Conservation (phyloP, 2,329 filamentous ascomycete species). For the Nigrospora oryzae region DNA sequence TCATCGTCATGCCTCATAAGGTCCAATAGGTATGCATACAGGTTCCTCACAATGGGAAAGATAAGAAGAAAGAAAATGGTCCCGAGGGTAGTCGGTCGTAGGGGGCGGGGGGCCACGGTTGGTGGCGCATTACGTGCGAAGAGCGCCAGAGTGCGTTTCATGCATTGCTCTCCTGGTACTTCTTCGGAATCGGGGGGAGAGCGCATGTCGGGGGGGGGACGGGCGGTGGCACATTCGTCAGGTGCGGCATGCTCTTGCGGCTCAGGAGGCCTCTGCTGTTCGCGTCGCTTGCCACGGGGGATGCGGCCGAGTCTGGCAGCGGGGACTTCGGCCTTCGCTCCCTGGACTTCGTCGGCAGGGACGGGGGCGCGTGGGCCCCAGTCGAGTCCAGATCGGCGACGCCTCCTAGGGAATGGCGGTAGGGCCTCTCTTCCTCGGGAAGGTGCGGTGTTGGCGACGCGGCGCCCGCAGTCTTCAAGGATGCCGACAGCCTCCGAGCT, state of each 20-base stretch:
- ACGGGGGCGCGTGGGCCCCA: background rate
- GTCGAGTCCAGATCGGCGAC: background rate
- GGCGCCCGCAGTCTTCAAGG: too few species aligned
- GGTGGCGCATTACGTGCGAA: too few species aligned
- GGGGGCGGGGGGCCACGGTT: too few species aligned
- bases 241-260: constrained; percentile 8
- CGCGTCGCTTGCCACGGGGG: background rate
- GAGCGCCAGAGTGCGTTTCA: too few species aligned
- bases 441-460: too few species aligned
- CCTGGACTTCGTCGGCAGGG: background rate
- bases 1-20: too few species aligned
- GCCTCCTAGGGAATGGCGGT: background rate
- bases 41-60: background rate
- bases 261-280: constrained; percentile 1
- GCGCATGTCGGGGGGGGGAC: constrained; percentile 7
- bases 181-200: constrained; percentile 8
- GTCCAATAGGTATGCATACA: too few species aligned
- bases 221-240: constrained; percentile 7
- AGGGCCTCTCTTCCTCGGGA: background rate
- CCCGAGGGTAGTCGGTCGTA: too few species aligned
- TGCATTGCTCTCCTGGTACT: background rate
- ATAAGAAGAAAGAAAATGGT: background rate
- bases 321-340: too few species aligned
- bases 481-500: background rate
- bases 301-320: too few species aligned